Percentiles rank a stretch among this genome's conserved stretches.
Conservation (phyloP, 768 basidiomycete genomes). For the Suillus tomentosus region DNA sequence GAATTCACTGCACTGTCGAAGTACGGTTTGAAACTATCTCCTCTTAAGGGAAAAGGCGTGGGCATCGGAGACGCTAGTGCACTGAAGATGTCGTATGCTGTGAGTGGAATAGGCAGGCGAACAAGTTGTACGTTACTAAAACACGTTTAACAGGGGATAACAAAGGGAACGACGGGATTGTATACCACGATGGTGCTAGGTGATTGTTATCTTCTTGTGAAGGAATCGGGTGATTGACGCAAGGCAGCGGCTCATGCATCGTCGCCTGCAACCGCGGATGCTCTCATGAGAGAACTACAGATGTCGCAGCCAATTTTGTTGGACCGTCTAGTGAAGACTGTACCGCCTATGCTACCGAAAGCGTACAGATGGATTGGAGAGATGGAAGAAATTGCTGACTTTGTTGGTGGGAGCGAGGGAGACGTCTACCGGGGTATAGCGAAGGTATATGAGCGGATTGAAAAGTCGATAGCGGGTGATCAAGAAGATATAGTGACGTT, state of each 20-base stretch:
- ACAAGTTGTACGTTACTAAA: neutral
- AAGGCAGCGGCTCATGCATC: slow-evolving; percentile 51
- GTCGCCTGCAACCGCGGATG: slow-evolving; percentile 62
- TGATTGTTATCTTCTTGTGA: slow-evolving; percentile 25
- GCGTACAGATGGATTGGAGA: slow-evolving; percentile 64
- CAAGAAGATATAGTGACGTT: slow-evolving; percentile 43
- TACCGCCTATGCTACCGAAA: slow-evolving; percentile 60
- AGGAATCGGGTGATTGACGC: slow-evolving; percentile 8
- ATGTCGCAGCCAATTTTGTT: slow-evolving; percentile 49
- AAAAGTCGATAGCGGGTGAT: slow-evolving; percentile 40
- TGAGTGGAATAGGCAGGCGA: slow-evolving; percentile 31
- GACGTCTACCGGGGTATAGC: slow-evolving; percentile 52
- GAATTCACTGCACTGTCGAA: slow-evolving; percentile 42
- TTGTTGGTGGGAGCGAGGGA: slow-evolving; percentile 48
- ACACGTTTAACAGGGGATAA: slow-evolving; percentile 46
- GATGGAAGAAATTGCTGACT: slow-evolving; percentile 63
- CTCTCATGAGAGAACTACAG: slow-evolving; percentile 50
- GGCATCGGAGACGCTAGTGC: slow-evolving; percentile 61
- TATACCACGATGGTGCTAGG: slow-evolving; percentile 59
- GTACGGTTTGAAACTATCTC: slow-evolving; percentile 48
- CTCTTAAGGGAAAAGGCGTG: slow-evolving; percentile 47
- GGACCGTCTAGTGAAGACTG: slow-evolving; percentile 36
- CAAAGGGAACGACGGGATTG: slow-evolving; percentile 55
- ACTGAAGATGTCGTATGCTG: slow-evolving; percentile 66
- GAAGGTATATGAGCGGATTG: slow-evolving; percentile 46